Base-by-base conservation (phyloP, 176 grass and related monocot species). In the Cenchrus purpureus region DNA sequence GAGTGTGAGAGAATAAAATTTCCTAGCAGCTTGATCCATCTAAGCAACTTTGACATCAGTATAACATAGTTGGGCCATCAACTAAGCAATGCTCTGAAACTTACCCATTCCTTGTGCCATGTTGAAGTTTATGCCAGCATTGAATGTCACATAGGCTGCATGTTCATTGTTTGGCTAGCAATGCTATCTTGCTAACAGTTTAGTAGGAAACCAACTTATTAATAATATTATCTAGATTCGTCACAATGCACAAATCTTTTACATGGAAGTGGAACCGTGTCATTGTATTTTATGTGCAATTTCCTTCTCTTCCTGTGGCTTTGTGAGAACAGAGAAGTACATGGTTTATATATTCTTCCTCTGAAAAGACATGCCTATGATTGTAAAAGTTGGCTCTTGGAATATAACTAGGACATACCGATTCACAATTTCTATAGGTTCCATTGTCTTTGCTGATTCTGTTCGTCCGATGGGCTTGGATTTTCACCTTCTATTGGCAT, bases 81-180 rank as follows among this genome's bases (percentile, higher is more conserved):
- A 12, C n/a, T 59, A 32, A 10, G 54, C 1, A 0, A 3, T 83
- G 80, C 20, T 73, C 11, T 74, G 25, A 83, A 73, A 19, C 28
- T 50, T 62, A 20, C 11, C 12, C 3, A 42, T 63, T 45, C 61
- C 40, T 16, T 10, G 7, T 10, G 28, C 8, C 72, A 20, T 68
- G 46, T 50, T 54, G 54, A 40, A 40, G 45, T 40, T 67, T 66
- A 52, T 19, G 46, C 42, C 29, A 79, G 2, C 13, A 40, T 80
- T 80, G 17, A 49, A 51, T 42, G 12, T 73, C 1, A 63, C n/a
- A 83, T 61, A 43, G 7, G 12, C 32, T 74, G 46, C 7, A 4
- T 42, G 12, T 53, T 54, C 29, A 53, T 32, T 73, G 62, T 83
- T 71, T 83, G 68, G 1, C 28, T 64, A 52, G 57, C 64, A 52